Evolutionary conservation across 164 flowering plant species (phyloP).

Genomic region (Euptelea pleiosperma): DNA sequence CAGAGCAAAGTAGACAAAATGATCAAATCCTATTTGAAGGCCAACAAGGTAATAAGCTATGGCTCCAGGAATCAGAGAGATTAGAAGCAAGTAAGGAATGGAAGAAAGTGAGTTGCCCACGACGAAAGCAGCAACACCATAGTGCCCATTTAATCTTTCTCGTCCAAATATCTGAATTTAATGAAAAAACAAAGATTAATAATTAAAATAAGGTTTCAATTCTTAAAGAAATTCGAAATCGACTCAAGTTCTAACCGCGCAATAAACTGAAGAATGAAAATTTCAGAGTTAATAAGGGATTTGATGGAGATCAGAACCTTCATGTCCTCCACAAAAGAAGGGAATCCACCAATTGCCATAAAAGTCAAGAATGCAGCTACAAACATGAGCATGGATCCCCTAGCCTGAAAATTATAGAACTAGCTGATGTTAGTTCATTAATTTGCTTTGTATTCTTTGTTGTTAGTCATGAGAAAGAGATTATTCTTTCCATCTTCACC

Average conservation of each 20-base stretch:
- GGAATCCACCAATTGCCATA: conserved; percentile 58
- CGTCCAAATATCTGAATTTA: conserved; percentile 37
- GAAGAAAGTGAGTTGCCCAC: conserved; percentile 56
- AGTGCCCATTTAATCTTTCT: conserved; percentile 62
- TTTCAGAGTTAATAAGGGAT: neutral
- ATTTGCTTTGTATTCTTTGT: no score
- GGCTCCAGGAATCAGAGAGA: conserved; percentile 44
- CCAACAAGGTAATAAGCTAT: conserved; percentile 46
- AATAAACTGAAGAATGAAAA: neutral
- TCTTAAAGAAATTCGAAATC: no score
- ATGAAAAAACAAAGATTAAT: neutral
- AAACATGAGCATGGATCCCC: conserved; percentile 42
- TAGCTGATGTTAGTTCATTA: neutral
- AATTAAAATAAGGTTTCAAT: no score
- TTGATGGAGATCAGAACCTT: conserved; percentile 27
- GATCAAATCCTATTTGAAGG: conserved; percentile 32
- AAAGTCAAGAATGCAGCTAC: conserved; percentile 41
- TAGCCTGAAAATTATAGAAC: conserved; percentile 27
- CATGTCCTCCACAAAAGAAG: conserved; percentile 57
- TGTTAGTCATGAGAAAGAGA: no score
- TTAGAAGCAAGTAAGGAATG: conserved; percentile 42
- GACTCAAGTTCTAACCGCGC: no score
- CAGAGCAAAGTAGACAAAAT: conserved; percentile 37
- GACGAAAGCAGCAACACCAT: conserved; percentile 47
- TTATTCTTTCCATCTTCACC: no score